These are phyloP conservation scores for Leucosporidium yakuticum DNA, from an alignment of 768 basidiomycete genomes.

Conservation along the genomic window DNA sequence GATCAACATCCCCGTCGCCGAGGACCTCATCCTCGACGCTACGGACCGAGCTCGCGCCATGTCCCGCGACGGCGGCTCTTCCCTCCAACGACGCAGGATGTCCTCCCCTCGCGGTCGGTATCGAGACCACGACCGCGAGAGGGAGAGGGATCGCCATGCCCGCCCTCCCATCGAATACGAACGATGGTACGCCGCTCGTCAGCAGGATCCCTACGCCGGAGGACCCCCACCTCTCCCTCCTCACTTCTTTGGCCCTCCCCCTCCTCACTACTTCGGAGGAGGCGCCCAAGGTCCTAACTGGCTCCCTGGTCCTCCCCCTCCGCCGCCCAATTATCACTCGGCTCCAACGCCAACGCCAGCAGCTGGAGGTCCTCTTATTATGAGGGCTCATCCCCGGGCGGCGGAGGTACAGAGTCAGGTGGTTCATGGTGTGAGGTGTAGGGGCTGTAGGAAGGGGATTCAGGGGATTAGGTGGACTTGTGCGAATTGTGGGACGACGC, in stretches of 20 bases:
- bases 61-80: background rate
- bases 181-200: background rate
- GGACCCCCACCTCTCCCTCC: background rate
- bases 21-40: conserved; percentile 3
- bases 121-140: too few relatives aligned
- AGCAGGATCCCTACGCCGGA: background rate
- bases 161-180: background rate
- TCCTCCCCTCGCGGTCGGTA: background rate
- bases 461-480: conserved; percentile 4
- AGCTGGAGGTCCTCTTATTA: background rate
- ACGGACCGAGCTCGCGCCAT: conserved; percentile 2
- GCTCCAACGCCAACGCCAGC: background rate
- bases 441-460: background rate
- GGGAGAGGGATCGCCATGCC: too few relatives aligned
- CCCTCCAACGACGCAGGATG: background rate
- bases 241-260: background rate
- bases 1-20: conserved; percentile 2
- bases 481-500: conserved; percentile 2
- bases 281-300: too few relatives aligned
- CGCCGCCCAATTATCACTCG: background rate
- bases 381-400: too few relatives aligned
- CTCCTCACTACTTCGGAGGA: background rate
- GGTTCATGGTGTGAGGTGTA: background rate
- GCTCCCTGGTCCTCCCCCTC: background rate
- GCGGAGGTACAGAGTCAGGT: background rate